Evolutionary conservation across 1,139 yeast species (phyloP).

Genomic region (Debaryomycetaceae sp.): DNA sequence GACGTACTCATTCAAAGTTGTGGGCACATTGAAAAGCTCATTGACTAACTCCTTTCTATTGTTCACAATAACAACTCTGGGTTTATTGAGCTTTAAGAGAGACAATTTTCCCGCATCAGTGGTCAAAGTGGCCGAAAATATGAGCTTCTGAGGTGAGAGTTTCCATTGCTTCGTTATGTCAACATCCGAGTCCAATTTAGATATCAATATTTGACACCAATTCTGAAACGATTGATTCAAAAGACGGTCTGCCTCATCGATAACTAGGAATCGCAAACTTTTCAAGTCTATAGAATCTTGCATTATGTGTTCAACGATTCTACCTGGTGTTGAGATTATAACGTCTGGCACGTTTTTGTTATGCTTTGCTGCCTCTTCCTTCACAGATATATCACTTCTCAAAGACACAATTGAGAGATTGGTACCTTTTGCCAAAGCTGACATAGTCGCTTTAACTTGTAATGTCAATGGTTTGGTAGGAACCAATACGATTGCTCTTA

Average conservation of each 20-base stretch:
- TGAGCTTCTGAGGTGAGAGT: conserved; percentile 49
- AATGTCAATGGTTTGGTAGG: conserved; percentile 87
- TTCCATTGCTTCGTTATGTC: conserved; percentile 28
- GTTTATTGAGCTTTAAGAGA: conserved; percentile 61
- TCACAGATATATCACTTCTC: conserved; percentile 55
- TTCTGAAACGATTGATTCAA: conserved; percentile 90
- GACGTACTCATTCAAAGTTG: conserved; percentile 48
- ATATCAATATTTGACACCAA: conserved; percentile 75
- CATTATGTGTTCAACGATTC: conserved; percentile 82
- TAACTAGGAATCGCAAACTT: conserved; percentile 64
- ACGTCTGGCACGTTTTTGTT: conserved; percentile 62
- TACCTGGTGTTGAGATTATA: conserved; percentile 84
- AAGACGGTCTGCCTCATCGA: conserved; percentile 94
- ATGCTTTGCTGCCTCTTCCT: conserved; percentile 60
- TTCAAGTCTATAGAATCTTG: conserved; percentile 36
- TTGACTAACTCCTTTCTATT: conserved; percentile 46
- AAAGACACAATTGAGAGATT: conserved; percentile 59
- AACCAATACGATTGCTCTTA: conserved; percentile 74
- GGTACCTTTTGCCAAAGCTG: conserved; percentile 62
- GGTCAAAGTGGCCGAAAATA: conserved; percentile 91
- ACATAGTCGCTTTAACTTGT: conserved; percentile 72
- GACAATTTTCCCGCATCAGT: conserved; percentile 88
- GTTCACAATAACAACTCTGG: conserved; percentile 71
- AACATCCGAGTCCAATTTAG: conserved; percentile 35
- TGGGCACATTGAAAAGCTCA: conserved; percentile 56